phyloP scores from a whole-genome alignment of 2,329 filamentous ascomycete species.

The Huntiella decipiens region DNA sequence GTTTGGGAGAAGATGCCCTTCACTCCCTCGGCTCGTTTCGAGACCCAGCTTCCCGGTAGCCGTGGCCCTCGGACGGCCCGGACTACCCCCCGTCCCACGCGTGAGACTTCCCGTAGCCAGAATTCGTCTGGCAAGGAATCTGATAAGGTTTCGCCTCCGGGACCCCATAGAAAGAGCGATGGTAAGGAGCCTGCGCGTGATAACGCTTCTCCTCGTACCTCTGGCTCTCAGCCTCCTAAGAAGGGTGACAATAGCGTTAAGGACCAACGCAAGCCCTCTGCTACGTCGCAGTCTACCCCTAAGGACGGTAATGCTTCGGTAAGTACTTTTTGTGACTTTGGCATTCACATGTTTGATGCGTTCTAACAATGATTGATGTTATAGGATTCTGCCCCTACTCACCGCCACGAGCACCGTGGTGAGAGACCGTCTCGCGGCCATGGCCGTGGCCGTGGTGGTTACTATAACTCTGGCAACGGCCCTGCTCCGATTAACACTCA shows the following conservation, averaged over 20 bases:
- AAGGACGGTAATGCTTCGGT: constrained; percentile 24
- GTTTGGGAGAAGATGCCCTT: constrained; percentile 75
- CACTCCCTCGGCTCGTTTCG: constrained; percentile 69
- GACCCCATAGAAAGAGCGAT: constrained; percentile 11
- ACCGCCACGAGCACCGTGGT: constrained; percentile 20
- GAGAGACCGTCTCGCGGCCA: constrained; percentile 24
- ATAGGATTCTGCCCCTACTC: constrained; percentile 8
- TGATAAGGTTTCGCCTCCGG: constrained; percentile 21
- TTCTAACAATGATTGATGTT: not conserved
- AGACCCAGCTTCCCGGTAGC: constrained; percentile 51
- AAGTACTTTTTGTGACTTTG: constrained; percentile 16
- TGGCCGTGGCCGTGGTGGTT: constrained; percentile 27
- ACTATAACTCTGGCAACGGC: constrained; percentile 18
- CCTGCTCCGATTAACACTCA: constrained; percentile 14
- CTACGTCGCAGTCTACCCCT: constrained; percentile 16
- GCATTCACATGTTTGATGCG: not conserved
- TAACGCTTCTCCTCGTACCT: constrained; percentile 16
- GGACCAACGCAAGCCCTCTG: constrained; percentile 28
- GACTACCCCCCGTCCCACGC: constrained; percentile 21
- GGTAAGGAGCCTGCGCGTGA: constrained; percentile 9
- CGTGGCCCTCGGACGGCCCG: constrained; percentile 29
- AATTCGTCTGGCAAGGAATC: constrained; percentile 15
- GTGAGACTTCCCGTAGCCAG: constrained; percentile 17
- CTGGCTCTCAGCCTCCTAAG: constrained; percentile 19
- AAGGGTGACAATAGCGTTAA: constrained; percentile 22